Evolutionary conservation across 768 basidiomycete genomes (phyloP).

Genomic region (Leccinum variicolor): DNA sequence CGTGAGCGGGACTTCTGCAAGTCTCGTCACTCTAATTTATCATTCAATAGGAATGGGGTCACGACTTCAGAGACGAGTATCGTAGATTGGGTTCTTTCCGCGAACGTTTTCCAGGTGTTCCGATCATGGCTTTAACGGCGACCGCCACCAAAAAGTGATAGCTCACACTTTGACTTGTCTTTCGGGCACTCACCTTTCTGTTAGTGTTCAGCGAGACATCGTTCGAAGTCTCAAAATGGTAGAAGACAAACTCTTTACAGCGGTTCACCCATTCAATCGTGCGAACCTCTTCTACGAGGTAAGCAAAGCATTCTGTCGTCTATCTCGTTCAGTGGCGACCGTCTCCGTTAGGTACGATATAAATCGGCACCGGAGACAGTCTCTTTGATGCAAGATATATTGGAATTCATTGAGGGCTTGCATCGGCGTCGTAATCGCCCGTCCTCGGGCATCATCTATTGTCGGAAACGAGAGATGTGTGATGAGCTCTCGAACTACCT

Average conservation of each 20-base stretch:
- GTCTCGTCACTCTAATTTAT: background rate
- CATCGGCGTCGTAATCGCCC: slow-evolving; percentile 55
- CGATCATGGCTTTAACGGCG: slow-evolving; percentile 86
- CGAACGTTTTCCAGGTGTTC: slow-evolving; percentile 59
- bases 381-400: slow-evolving; percentile 61
- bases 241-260: slow-evolving; percentile 52
- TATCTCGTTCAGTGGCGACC: background rate
- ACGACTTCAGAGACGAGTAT: slow-evolving; percentile 76
- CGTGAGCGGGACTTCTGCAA: slow-evolving; percentile 34
- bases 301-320: background rate
- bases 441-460: slow-evolving; percentile 77
- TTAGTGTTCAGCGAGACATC: slow-evolving; percentile 74
- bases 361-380: slow-evolving; percentile 47
- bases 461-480: slow-evolving; percentile 63
- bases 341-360: slow-evolving; percentile 54
- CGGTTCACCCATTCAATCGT: slow-evolving; percentile 79
- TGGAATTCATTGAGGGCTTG: slow-evolving; percentile 61
- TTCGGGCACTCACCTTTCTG: slow-evolving; percentile 2
- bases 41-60: slow-evolving; percentile 72
- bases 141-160: slow-evolving; percentile 68
- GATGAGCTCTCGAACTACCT: slow-evolving; percentile 64
- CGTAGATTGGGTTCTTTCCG: slow-evolving; percentile 70
- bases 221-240: slow-evolving; percentile 62
- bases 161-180: background rate
- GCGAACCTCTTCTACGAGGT: slow-evolving; percentile 82